Evolutionary conservation across 345 rosid species (phyloP).

Genomic region (Aquilaria malaccensis): DNA sequence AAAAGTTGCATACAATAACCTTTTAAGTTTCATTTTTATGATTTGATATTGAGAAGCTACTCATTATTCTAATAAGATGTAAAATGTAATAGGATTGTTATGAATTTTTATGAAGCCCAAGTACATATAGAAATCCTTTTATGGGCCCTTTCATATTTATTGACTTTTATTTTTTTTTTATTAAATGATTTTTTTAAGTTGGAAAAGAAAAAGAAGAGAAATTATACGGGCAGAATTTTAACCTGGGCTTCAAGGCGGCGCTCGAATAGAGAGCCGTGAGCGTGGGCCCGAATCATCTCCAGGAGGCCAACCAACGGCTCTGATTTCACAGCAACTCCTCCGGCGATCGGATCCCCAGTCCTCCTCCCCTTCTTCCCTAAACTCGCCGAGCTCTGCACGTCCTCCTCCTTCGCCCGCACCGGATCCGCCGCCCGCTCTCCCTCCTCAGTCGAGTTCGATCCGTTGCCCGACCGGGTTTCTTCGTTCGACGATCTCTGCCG

Average conservation of each 20-base stretch:
- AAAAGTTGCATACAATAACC: too few relatives aligned
- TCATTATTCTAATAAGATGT: too few relatives aligned
- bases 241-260: slow-evolving; percentile 61
- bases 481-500: slow-evolving; percentile 21
- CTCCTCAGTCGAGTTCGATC: slow-evolving; percentile 66
- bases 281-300: slow-evolving; percentile 52
- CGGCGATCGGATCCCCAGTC: slow-evolving; percentile 20
- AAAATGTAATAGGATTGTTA: too few relatives aligned
- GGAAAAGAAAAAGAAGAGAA: slow-evolving; percentile 1
- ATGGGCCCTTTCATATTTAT: too few relatives aligned
- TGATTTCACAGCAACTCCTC: slow-evolving; percentile 33
- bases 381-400: slow-evolving; percentile 54
- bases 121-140: too few relatives aligned
- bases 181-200: too few relatives aligned
- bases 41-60: too few relatives aligned
- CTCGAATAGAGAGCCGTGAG: slow-evolving; percentile 43
- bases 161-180: too few relatives aligned
- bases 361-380: slow-evolving; percentile 26
- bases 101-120: too few relatives aligned
- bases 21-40: too few relatives aligned
- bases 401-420: slow-evolving; percentile 35
- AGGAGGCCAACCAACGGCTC: slow-evolving; percentile 44
- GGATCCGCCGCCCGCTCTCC: slow-evolving; percentile 24
- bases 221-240: background rate
- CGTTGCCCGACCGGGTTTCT: slow-evolving; percentile 64